These are phyloP conservation scores for Phytophthora litchii DNA, from an alignment of 352 stramenopile genomes.

Conservation along the genomic window DNA sequence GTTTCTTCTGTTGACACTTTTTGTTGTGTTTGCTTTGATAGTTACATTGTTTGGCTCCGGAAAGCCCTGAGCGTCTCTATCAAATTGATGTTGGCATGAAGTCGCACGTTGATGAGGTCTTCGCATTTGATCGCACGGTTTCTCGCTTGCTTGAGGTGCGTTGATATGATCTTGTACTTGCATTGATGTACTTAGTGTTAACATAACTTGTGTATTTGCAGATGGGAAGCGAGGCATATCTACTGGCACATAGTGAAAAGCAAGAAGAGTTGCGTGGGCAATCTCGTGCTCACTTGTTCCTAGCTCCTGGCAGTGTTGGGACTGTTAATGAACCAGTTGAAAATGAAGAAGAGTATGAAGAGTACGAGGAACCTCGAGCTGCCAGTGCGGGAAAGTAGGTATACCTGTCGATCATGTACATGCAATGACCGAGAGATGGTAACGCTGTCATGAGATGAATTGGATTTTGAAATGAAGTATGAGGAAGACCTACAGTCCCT, in stretches of 20 bases:
- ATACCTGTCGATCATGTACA: conserved; percentile 3
- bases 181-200: background rate
- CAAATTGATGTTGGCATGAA: conserved; percentile 62
- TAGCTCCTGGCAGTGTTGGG: conserved; percentile 25
- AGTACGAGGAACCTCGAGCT: conserved; percentile 25
- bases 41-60: conserved; percentile 77
- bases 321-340: conserved; percentile 11
- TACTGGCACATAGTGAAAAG: conserved; percentile 56
- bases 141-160: conserved; percentile 84
- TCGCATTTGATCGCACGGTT: conserved; percentile 88
- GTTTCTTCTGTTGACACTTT: conserved; percentile 10
- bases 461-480: conserved; percentile 20
- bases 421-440: background rate
- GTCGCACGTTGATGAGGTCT: conserved; percentile 76
- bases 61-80: conserved; percentile 66
- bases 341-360: conserved; percentile 28
- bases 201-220: conserved; percentile 8
- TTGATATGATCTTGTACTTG: background rate
- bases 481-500: conserved; percentile 1
- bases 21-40: conserved; percentile 25
- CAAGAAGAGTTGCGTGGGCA: conserved; percentile 21
- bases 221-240: conserved; percentile 81
- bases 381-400: conserved; percentile 31
- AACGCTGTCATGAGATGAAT: no score
- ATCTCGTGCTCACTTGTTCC: conserved; percentile 31